These are phyloP conservation scores for Crotalaria pallida DNA, from an alignment of 306 rosid species.

Conservation along the genomic window DNA sequence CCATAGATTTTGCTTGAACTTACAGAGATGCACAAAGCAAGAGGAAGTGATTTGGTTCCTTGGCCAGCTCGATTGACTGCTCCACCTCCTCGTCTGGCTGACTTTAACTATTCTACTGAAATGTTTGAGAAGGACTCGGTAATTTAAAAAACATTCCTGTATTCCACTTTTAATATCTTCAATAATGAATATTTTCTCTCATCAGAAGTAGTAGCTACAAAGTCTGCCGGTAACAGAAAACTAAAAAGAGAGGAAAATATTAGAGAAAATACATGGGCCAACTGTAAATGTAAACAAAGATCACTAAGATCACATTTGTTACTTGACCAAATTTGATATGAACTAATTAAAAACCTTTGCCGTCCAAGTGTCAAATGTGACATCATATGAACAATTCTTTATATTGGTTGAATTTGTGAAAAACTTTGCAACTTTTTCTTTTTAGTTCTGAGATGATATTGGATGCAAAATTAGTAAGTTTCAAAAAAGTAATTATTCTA, in stretches of 20 bases:
- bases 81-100: conserved; percentile 91
- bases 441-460: background rate
- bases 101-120: conserved; percentile 65
- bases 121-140: conserved; percentile 75
- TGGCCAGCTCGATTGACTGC: conserved; percentile 84
- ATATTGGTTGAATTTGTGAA: background rate
- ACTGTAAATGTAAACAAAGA: background rate
- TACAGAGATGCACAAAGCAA: conserved; percentile 63
- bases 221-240: background rate
- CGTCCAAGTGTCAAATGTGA: background rate
- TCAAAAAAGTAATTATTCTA: background rate
- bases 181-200: background rate
- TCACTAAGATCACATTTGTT: background rate
- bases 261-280: background rate
- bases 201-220: background rate
- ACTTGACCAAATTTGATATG: background rate
- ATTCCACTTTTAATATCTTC: background rate
- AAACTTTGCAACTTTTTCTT: background rate
- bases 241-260: background rate
- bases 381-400: background rate
- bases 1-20: conserved; percentile 25
- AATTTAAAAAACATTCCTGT: conserved; percentile 23
- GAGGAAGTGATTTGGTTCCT: conserved; percentile 79
- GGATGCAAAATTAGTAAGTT: background rate
- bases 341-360: background rate